Percentiles rank a stretch among this genome's conserved stretches.
Evolutionary conservation across 768 basidiomycete genomes (phyloP).

Genomic region (Cystobasidium onofrii): DNA sequence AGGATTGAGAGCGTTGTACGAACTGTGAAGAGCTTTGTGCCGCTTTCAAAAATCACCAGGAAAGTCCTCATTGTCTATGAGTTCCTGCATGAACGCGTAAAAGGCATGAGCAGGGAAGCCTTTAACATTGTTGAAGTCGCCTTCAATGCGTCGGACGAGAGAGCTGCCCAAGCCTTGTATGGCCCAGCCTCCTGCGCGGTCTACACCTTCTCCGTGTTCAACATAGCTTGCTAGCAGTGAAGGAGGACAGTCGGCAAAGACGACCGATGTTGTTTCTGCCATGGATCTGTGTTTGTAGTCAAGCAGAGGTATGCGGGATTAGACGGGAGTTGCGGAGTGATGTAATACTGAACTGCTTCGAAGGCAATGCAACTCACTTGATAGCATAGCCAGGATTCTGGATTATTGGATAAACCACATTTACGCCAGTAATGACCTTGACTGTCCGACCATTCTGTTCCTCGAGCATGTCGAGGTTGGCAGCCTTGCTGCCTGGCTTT

Average conservation of each 20-base stretch:
- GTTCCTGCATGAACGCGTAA: conserved; percentile 43
- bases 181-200: conserved; percentile 29
- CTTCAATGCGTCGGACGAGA: conserved; percentile 45
- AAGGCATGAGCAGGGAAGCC: conserved; percentile 74
- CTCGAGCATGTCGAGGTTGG: conserved; percentile 77
- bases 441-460: conserved; percentile 78
- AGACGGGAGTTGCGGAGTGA: too few species aligned
- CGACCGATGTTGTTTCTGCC: conserved; percentile 25
- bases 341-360: too few species aligned
- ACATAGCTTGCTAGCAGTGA: conserved; percentile 37
- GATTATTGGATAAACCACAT: conserved; percentile 53
- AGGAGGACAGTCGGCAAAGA: conserved; percentile 34
- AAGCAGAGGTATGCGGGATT: background rate
- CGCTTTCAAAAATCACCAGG: background rate
- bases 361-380: background rate
- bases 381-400: background rate
- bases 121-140: conserved; percentile 70
- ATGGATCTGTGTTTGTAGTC: conserved; percentile 10
- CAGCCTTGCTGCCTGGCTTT: conserved; percentile 69
- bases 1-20: too few species aligned
- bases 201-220: conserved; percentile 30
- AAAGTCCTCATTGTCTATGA: conserved; percentile 22
- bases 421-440: conserved; percentile 86
- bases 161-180: conserved; percentile 43
- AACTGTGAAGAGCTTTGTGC: too few species aligned